These are phyloP conservation scores for Tylopilus plumbeoviolaceoides DNA, from an alignment of 768 basidiomycete species.

Conservation along the genomic window DNA sequence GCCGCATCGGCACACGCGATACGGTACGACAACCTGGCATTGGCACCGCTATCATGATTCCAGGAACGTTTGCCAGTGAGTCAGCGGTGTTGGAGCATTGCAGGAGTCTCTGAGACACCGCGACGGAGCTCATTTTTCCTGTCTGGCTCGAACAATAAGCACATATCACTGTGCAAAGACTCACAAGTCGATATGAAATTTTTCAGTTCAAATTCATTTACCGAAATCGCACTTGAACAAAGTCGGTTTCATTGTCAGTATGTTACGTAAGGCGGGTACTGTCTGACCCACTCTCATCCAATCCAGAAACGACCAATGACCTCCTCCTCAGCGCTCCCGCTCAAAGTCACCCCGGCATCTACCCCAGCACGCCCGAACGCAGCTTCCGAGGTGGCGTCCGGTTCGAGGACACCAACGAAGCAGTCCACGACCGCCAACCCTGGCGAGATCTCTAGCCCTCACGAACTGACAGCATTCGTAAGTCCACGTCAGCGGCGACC, in stretches of 20 bases:
- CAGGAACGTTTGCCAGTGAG: background rate
- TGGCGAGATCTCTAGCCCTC: slow-evolving; percentile 83
- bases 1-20: slow-evolving; percentile 24
- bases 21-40: background rate
- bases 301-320: background rate
- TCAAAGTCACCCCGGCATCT: slow-evolving; percentile 56
- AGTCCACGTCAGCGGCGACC: slow-evolving; percentile 31
- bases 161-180: background rate
- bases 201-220: too few species aligned
- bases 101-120: background rate
- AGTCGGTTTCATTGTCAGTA: slow-evolving; percentile 2
- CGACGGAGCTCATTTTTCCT: background rate
- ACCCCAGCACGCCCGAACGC: slow-evolving; percentile 45
- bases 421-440: slow-evolving; percentile 34
- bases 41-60: background rate
- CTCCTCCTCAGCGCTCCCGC: slow-evolving; percentile 52
- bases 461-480: slow-evolving; percentile 93
- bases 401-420: slow-evolving; percentile 45
- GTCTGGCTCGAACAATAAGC: slow-evolving; percentile 5
- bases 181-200: background rate
- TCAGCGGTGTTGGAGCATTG: background rate
- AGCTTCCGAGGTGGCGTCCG: slow-evolving; percentile 20
- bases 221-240: slow-evolving; percentile 4
- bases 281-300: background rate
- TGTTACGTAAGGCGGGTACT: slow-evolving; percentile 11